Conservation (phyloP, 495 filamentous ascomycete species). For the Lepraria neglecta region DNA sequence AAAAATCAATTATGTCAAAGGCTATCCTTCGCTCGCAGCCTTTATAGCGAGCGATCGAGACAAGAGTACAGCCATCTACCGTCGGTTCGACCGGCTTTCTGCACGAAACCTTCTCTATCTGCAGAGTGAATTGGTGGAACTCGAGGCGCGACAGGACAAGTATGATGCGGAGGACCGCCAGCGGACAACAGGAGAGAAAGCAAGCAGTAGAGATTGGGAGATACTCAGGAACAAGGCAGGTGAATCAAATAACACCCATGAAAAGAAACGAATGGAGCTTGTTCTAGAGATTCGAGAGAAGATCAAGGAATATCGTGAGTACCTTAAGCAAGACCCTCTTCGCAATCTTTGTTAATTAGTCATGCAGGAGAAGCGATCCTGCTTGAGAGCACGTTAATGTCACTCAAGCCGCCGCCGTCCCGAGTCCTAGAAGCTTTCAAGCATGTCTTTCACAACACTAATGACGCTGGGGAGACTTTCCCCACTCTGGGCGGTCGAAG, state of each 20-base stretch:
- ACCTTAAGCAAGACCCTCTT: neutral
- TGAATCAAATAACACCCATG: neutral
- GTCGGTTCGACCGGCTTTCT: slow-evolving; percentile 18
- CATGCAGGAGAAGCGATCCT: too few species aligned
- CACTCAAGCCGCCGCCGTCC: too few species aligned
- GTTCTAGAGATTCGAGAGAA: slow-evolving; percentile 9
- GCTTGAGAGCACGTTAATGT: too few species aligned
- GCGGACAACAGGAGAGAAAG: neutral
- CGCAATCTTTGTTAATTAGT: too few species aligned
- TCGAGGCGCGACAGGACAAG: slow-evolving; percentile 17
- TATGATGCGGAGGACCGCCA: slow-evolving; percentile 7
- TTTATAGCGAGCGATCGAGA: slow-evolving; percentile 23
- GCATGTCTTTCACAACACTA: slow-evolving; percentile 11
- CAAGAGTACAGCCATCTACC: slow-evolving; percentile 12
- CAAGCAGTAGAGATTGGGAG: neutral
- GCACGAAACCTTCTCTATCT: slow-evolving; percentile 22
- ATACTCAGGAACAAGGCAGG: neutral
- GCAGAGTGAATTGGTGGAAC: slow-evolving; percentile 17
- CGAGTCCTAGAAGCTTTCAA: slow-evolving; percentile 12
- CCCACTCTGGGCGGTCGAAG: slow-evolving; percentile 10
- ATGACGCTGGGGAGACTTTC: slow-evolving; percentile 5
- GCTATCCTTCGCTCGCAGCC: slow-evolving; percentile 18
- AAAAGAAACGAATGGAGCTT: slow-evolving; percentile 9
- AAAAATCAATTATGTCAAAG: too few species aligned
- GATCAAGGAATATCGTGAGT: slow-evolving; percentile 22